These are phyloP conservation scores for Planoprotostelium fungivorum DNA, from an alignment of 78 protist genomes.

Conservation along the genomic window DNA sequence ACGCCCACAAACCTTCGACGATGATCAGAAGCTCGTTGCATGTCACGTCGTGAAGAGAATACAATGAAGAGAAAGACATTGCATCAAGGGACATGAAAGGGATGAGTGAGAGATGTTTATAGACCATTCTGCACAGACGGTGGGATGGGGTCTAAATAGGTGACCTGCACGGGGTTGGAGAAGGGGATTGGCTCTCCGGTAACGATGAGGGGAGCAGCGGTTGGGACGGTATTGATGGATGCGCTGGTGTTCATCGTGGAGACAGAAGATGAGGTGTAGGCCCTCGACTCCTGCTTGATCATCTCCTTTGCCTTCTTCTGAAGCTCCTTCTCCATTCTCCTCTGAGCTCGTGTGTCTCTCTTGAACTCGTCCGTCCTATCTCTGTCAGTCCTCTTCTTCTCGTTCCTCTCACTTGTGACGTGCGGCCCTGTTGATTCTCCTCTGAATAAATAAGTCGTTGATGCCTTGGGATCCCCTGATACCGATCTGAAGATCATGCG, in stretches of 20 bases:
- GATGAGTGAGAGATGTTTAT: no score
- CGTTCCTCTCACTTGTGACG: background rate
- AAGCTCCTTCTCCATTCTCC: background rate
- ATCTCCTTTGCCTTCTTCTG: background rate
- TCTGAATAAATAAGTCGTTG: background rate
- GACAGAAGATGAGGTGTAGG: background rate
- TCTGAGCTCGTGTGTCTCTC: background rate
- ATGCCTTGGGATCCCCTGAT: background rate
- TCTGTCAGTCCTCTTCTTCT: no score
- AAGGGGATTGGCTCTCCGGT: background rate
- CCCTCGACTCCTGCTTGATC: background rate
- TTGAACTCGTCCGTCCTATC: background rate
- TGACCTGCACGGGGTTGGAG: background rate
- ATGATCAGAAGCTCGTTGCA: no score
- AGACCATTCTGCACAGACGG: no score
- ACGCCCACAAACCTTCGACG: no score
- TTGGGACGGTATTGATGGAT: background rate
- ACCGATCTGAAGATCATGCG: background rate
- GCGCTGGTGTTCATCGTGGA: background rate
- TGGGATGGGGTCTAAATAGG: background rate
- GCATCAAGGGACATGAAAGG: no score
- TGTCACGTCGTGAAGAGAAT: no score
- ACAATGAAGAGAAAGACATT: no score
- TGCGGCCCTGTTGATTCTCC: background rate
- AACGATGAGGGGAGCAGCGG: background rate